Conservation (phyloP, 2,329 filamentous ascomycete species). For the Cladorrhinum sp. region DNA sequence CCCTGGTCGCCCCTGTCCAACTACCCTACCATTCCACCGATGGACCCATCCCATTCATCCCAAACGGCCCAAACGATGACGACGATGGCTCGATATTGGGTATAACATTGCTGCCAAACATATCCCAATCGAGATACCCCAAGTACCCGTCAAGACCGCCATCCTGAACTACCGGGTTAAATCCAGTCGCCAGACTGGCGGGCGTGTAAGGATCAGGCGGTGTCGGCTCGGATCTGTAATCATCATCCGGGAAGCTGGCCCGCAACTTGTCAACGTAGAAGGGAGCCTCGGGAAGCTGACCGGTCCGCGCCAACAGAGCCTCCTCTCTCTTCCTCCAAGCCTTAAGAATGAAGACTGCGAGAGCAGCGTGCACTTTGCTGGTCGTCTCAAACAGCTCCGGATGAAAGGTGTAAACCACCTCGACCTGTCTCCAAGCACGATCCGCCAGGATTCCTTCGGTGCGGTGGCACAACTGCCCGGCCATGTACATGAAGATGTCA, state of each 20-base stretch:
- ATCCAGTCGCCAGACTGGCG: slow-evolving; percentile 11
- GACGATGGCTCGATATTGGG: background rate
- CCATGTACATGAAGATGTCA: slow-evolving; percentile 54
- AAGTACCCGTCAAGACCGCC: slow-evolving; percentile 43
- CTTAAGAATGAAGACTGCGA: slow-evolving; percentile 48
- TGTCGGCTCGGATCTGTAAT: slow-evolving; percentile 33
- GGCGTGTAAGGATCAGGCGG: slow-evolving; percentile 22
- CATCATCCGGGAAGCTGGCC: slow-evolving; percentile 39
- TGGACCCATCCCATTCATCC: slow-evolving; percentile 24
- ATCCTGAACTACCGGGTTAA: slow-evolving; percentile 20
- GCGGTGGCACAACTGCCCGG: slow-evolving; percentile 51
- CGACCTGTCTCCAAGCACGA: slow-evolving; percentile 49
- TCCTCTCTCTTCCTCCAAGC: slow-evolving; percentile 53
- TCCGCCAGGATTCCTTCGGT: slow-evolving; percentile 50
- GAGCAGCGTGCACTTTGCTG: slow-evolving; percentile 42
- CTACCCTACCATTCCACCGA: slow-evolving; percentile 23
- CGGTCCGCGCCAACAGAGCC: slow-evolving; percentile 33
- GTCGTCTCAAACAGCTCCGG: slow-evolving; percentile 49
- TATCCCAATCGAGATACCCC: slow-evolving; percentile 47
- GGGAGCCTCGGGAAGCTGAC: slow-evolving; percentile 41
- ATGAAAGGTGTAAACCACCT: slow-evolving; percentile 47
- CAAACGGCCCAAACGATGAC: slow-evolving; percentile 26
- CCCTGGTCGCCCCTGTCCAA: background rate
- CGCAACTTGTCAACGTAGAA: slow-evolving; percentile 46
- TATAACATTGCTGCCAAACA: slow-evolving; percentile 35